Percentiles rank a stretch among this genome's conserved stretches.
phyloP scores from a whole-genome alignment of 495 filamentous ascomycete genomes.

The Lasiosphaeria hispida region DNA sequence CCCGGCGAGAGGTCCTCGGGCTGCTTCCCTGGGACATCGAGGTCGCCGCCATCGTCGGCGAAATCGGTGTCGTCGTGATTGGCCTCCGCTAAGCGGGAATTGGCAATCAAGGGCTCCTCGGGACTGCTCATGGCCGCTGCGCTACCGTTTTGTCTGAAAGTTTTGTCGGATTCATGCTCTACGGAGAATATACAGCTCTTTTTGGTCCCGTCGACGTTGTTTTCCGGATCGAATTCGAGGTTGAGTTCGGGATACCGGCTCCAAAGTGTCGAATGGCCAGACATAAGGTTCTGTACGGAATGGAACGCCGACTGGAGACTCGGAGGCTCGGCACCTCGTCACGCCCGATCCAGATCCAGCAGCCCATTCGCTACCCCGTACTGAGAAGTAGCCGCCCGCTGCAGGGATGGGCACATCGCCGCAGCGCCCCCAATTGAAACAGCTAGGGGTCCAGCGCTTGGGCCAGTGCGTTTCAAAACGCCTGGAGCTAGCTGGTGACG shows the following conservation, averaged over 20 bases:
- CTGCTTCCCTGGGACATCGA: constrained; percentile 4
- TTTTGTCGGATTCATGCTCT: too few species aligned
- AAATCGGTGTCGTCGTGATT: constrained; percentile 4
- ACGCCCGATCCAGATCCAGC: too few species aligned
- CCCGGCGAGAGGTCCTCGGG: constrained; percentile 26
- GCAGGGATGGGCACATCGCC: not conserved
- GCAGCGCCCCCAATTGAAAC: constrained; percentile 25
- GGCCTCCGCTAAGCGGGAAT: not conserved
- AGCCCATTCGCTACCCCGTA: too few species aligned
- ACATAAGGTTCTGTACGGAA: too few species aligned
- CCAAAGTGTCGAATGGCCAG: too few species aligned
- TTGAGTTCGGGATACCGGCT: too few species aligned
- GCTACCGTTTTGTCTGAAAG: not conserved
- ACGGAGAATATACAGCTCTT: too few species aligned
- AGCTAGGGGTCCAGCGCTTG: constrained; percentile 28
- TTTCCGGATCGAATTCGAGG: too few species aligned
- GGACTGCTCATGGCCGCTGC: constrained; percentile 21
- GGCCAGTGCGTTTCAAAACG: constrained; percentile 28
- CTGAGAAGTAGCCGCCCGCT: too few species aligned
- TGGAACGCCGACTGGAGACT: not conserved
- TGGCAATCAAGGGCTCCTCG: constrained; percentile 28
- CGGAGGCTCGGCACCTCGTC: not conserved
- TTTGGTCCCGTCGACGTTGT: too few species aligned
- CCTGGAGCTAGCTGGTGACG: not conserved
- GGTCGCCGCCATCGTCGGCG: constrained; percentile 7